Base-by-base conservation (phyloP, 73 alveolate genomes). In the Paramecium primaurelia region DNA sequence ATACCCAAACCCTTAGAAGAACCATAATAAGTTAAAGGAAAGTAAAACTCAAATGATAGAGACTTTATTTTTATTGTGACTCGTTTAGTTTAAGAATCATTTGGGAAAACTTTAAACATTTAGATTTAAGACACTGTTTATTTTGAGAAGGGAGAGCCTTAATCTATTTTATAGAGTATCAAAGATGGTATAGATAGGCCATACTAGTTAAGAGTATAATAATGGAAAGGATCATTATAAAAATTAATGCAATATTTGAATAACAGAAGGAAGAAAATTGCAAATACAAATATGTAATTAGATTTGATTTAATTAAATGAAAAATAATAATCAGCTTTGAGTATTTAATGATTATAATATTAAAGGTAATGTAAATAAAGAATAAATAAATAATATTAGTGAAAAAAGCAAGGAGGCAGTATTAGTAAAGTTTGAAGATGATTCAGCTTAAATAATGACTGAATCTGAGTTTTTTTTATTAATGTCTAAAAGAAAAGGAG, bases 111-210 rank as follows among this genome's bases (percentile, higher is more conserved):
- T 34, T 18, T 64, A 34, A 64, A 64, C 51, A 64, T 64, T 28
- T 28, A 64, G 47, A 64, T 64, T 9, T 64, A 64, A 20, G 84
- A 64, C 84, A 64, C 84, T 14, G 47, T 64, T 16, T 64, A 64
- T 34, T 64, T 64, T 26, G 84, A 64, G 84, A 64, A 64, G 28
- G 84, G 84, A 26, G 84, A 64, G 26, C 84, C 84, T 12, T 34
- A 64, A 34, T 64, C 45, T 64, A 64, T 64, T 64, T 32, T 64
- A 32, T 34, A 64, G 84, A 64, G 84, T 64, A 64, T 64, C 84
- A 64, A 64, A 64, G 84, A 64, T 64, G 84, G 84, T 64, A 64
- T 64, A 64, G 84, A 64, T 64, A 64, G 84, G 84, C 84, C 84
- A 34, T 64, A 11, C 47, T 64, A 64, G 16, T 64, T 64, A n/a